Evolutionary conservation across 1,139 yeast species (phyloP).

Genomic region (Protomyces pachydermus): DNA sequence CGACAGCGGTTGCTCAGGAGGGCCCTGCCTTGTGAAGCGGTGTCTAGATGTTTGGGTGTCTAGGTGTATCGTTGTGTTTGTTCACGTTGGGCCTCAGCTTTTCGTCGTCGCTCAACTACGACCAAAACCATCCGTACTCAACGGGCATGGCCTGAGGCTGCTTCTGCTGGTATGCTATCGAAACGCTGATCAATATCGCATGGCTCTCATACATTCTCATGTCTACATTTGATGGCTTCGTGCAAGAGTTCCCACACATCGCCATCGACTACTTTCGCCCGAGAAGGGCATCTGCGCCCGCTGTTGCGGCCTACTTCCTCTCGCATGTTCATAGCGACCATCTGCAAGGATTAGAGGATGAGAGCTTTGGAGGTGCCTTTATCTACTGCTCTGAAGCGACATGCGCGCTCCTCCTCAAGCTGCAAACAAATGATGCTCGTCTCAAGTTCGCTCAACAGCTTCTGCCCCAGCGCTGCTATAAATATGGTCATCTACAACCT

Average conservation of each 20-base stretch:
- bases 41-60: background rate
- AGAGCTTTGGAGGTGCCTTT: conserved; percentile 42
- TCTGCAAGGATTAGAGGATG: conserved; percentile 47
- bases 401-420: conserved; percentile 34
- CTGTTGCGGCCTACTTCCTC: conserved; percentile 42
- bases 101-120: background rate
- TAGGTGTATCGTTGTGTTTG: background rate
- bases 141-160: background rate
- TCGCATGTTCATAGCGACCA: conserved; percentile 61
- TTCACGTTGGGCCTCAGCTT: background rate
- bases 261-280: conserved; percentile 46
- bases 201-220: conserved; percentile 4
- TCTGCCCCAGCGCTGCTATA: conserved; percentile 6
- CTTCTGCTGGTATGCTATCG: too few species aligned
- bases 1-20: background rate
- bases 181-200: too few species aligned
- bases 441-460: conserved; percentile 13
- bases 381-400: conserved; percentile 53
- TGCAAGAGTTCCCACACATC: conserved; percentile 18
- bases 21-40: too few species aligned
- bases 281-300: conserved; percentile 34
- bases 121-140: background rate
- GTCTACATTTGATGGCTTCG: conserved; percentile 23
- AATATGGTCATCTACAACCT: conserved; percentile 28
- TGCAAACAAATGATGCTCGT: conserved; percentile 25